A percentile compares a stretch with the other conserved stretches of the same genome.
phyloP scores from a whole-genome alignment of 2,329 filamentous ascomycete species.

The Clarireedia sp. region DNA sequence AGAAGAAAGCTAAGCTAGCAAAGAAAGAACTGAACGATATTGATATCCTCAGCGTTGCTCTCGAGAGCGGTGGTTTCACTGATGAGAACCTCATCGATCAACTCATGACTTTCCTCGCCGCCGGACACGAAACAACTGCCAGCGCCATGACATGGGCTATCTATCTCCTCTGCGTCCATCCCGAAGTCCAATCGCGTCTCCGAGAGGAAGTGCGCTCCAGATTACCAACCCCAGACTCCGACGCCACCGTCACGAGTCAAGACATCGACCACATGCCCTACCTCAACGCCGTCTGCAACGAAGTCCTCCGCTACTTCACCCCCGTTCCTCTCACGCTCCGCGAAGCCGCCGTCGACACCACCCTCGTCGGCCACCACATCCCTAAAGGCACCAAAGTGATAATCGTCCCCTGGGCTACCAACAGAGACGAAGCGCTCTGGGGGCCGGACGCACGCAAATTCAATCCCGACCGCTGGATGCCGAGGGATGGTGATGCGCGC shows the following conservation, averaged over 20 bases:
- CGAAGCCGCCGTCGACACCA: conserved; percentile 54
- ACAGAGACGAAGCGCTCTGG: conserved; percentile 64
- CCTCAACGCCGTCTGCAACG: conserved; percentile 70
- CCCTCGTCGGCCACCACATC: conserved; percentile 55
- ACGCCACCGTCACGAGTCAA: conserved; percentile 39
- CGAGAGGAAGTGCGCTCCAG: conserved; percentile 57
- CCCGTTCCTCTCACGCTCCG: conserved; percentile 67
- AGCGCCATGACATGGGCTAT: conserved; percentile 68
- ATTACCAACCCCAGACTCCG: conserved; percentile 42
- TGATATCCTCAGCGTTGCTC: conserved; percentile 75
- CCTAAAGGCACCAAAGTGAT: conserved; percentile 64
- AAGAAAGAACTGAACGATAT: conserved; percentile 44
- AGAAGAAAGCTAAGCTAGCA: conserved; percentile 55
- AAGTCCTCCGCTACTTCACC: conserved; percentile 65
- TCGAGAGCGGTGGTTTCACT: conserved; percentile 66
- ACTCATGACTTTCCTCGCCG: conserved; percentile 82
- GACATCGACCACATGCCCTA: conserved; percentile 71
- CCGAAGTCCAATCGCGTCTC: conserved; percentile 56
- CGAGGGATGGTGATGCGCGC: conserved; percentile 30
- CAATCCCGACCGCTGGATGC: conserved; percentile 70
- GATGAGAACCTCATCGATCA: conserved; percentile 81
- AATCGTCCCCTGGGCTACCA: conserved; percentile 58
- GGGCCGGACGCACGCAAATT: conserved; percentile 67
- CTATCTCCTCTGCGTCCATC: conserved; percentile 60
- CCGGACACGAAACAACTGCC: conserved; percentile 74